Base-by-base conservation (phyloP, 1,284 basidiomycete species). In the Cystobasidium slooffiae region DNA sequence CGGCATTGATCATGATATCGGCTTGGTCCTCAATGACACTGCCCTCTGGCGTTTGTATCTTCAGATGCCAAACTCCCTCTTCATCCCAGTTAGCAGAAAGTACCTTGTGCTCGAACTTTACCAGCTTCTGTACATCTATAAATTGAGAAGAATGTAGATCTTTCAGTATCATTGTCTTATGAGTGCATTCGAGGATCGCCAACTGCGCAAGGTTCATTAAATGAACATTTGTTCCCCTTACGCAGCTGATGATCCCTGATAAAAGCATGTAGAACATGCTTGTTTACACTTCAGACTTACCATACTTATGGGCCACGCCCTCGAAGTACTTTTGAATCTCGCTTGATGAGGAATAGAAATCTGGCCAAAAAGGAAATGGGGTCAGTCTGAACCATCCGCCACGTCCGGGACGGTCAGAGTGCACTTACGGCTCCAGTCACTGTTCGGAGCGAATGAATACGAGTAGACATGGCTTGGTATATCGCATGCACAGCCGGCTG, bases 281-380 rank as follows among this genome's bases (percentile, higher is more conserved):
- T 3, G 16, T 9, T 1, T 53, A 20, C 20, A 20, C 9, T n/a
- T 7, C 18, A 14, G n/a, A 81, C 47, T 89, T 83, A 70, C 86
- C 84, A 80, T 87, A 88, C 78, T 87, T 88, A 43, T 87, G 85
- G 8, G 85, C 86, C 22, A 88, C 83, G 47, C 81, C 80, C 72
- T 87, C 83, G 31, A 89, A 80, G 78, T 89, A 87, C 4, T 80
- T 79, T 43, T 82, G 85, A 52, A 89, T 88, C 79, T 89, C 88
- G 3, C 84, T 81, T 0, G 88, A 88, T 1, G 86, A 82, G 1
- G 87, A 84, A 75, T 88, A 89, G 80, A 88, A 88, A 9, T 84
- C 79, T 6, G 87, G 87, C 88, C 88, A 88, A 10, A 53, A 6
- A 37, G 9, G 12, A 22, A 24, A 0, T 2, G 12, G 43, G 12